Percentiles rank a stretch among this genome's conserved stretches.
Conservation (phyloP, 176 grass and related monocot species). For the Oryza glaberrima region DNA sequence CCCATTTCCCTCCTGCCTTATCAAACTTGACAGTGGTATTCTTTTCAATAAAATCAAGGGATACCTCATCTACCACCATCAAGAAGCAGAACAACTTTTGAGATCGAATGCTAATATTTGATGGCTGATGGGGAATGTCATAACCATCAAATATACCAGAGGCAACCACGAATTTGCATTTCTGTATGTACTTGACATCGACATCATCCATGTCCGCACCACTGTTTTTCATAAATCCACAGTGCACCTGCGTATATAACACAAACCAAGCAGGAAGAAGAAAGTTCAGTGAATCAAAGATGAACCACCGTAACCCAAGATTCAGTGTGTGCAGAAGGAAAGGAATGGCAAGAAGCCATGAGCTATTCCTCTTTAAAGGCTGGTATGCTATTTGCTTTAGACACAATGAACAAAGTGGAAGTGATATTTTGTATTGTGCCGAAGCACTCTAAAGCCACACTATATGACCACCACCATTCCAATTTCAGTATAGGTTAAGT, state of each 20-base stretch:
- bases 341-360: neutral
- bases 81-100: conserved; percentile 96
- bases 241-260: conserved; percentile 70
- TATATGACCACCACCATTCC: neutral
- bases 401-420: conserved; percentile 3
- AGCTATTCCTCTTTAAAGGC: neutral
- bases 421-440: neutral
- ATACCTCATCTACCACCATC: conserved; percentile 95
- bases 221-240: conserved; percentile 90
- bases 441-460: neutral
- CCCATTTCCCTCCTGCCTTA: conserved; percentile 84
- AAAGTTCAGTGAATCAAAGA: neutral
- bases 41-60: conserved; percentile 88
- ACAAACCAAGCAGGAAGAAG: conserved; percentile 14
- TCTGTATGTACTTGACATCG: conserved; percentile 77
- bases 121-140: conserved; percentile 89
- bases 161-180: conserved; percentile 93
- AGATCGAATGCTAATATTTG: conserved; percentile 78
- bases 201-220: conserved; percentile 81
- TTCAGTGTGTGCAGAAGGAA: neutral
- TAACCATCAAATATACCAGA: conserved; percentile 99
- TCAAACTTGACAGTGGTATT: conserved; percentile 72
- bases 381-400: neutral
- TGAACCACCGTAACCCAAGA: conserved; percentile 4
- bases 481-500: neutral